These are phyloP conservation scores for Gloeostereum incarnatum DNA, from an alignment of 768 basidiomycete genomes.

Conservation along the genomic window DNA sequence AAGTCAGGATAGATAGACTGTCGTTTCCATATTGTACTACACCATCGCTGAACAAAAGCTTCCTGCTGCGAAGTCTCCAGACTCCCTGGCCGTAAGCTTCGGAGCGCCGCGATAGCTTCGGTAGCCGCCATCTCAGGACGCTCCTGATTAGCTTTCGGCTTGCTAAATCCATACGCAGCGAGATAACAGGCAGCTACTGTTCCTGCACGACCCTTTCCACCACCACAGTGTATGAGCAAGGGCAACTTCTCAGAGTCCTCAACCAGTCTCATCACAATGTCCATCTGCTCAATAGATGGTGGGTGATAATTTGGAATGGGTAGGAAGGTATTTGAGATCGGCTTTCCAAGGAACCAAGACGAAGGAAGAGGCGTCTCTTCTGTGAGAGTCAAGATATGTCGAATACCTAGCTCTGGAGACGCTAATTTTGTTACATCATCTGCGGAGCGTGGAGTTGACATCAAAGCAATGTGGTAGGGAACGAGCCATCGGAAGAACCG, in stretches of 20 bases:
- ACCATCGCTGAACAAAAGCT: constrained; percentile 47
- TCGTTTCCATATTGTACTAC: constrained; percentile 50
- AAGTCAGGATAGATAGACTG: constrained; percentile 39
- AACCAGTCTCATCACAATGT: constrained; percentile 38
- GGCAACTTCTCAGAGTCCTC: constrained; percentile 36
- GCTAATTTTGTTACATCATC: constrained; percentile 39
- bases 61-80: constrained; percentile 51
- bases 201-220: constrained; percentile 55
- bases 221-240: constrained; percentile 50
- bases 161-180: constrained; percentile 43
- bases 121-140: constrained; percentile 39
- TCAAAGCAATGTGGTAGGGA: constrained; percentile 47
- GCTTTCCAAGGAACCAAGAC: constrained; percentile 36
- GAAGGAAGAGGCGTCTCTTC: constrained; percentile 41
- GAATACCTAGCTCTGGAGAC: constrained; percentile 39
- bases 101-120: constrained; percentile 37
- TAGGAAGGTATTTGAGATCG: constrained; percentile 43
- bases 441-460: constrained; percentile 46
- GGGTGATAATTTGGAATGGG: constrained; percentile 44
- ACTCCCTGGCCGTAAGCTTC: constrained; percentile 44
- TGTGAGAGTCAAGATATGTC: constrained; percentile 49
- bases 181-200: constrained; percentile 55
- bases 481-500: constrained; percentile 59
- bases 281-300: constrained; percentile 54
- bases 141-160: constrained; percentile 25